Evolutionary conservation across 352 stramenopile genomes (phyloP), one percentile per base, ranked within the genome.

Genomic region (Globisporangium takayamanum): DNA sequence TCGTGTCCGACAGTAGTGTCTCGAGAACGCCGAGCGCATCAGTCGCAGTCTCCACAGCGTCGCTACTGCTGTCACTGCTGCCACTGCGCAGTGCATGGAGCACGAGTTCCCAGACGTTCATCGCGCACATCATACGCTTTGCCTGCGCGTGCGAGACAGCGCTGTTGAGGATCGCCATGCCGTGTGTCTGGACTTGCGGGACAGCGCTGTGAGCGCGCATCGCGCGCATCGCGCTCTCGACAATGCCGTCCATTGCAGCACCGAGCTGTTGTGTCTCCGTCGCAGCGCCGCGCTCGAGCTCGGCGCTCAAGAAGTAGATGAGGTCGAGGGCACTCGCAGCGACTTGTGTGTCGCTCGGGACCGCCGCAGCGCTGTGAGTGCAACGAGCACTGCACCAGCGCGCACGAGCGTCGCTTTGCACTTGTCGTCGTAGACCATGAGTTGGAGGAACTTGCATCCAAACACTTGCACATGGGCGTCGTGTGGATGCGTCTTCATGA

Each of bases 401-500:
- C 65, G 50, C n/a, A 66, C 33, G n/a, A 90, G 76, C 2, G 60
- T 58, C 14, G 76, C 59, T 56, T 82, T 90, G 28, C 69, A 67
- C 11, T 71, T 60, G 15, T 88, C 73, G 47, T 90, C 82, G 28
- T 84, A 76, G 7, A 67, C 66, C 73, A 92, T 85, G 39, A 77
- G 70, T 62, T 86, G 80, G 2, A 92, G 64, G 33, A 92, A 86
- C 49, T 84, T 82, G 60, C 76, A 88, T 6, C 74, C 72, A 51
- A 64, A 70, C 1, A 81, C 46, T 50, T 88, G 78, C 5, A 89
- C 63, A 0, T 57, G 47, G 18, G 72, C 55, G 5, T 76, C 68
- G 0, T 22, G 62, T 0, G 50, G 28, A 10, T 84, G 69, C 0
- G 45, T 56, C 11, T 67, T 50, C 74, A 90, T 83, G 7, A 73